A percentile compares a stretch with the other conserved stretches of the same genome.
These are phyloP conservation scores for Lotus japonicus DNA, from an alignment of 306 rosid species.

Conservation along the genomic window DNA sequence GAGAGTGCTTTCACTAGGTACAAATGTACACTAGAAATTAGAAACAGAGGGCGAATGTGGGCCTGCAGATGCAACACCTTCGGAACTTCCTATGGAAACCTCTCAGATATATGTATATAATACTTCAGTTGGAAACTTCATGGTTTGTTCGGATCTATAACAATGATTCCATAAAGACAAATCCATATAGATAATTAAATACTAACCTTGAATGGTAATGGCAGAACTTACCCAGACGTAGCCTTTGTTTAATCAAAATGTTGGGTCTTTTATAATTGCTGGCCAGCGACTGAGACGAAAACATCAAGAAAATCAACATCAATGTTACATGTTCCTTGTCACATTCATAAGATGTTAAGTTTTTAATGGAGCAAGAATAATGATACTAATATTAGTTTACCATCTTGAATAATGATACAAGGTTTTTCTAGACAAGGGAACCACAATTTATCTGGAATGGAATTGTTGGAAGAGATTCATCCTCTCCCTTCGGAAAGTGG, in stretches of 20 bases:
- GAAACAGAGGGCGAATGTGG: neutral
- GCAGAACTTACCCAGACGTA: neutral
- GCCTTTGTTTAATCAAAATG: neutral
- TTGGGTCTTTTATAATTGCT: constrained; percentile 7
- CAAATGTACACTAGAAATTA: too few species aligned
- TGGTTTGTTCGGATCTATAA: neutral
- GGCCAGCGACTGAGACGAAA: constrained; percentile 23
- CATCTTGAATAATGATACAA: neutral
- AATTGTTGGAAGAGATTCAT: constrained; percentile 18
- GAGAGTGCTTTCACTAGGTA: too few species aligned
- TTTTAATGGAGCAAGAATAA: neutral
- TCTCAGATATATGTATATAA: neutral
- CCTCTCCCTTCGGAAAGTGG: constrained; percentile 7
- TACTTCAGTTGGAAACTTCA: neutral
- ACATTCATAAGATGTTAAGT: neutral
- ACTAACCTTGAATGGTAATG: neutral
- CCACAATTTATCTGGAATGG: constrained; percentile 17
- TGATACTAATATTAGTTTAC: neutral
- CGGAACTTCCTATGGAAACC: constrained; percentile 27
- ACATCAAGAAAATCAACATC: constrained; percentile 34
- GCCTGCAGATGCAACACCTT: too few species aligned
- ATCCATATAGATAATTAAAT: neutral
- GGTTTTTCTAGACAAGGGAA: constrained; percentile 10
- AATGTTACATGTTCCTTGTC: neutral
- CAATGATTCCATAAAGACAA: constrained; percentile 10